A percentile compares a stretch with the other conserved stretches of the same genome.
Evolutionary conservation across 306 rosid genomes (phyloP).

Genomic region (Corylus avellana): DNA sequence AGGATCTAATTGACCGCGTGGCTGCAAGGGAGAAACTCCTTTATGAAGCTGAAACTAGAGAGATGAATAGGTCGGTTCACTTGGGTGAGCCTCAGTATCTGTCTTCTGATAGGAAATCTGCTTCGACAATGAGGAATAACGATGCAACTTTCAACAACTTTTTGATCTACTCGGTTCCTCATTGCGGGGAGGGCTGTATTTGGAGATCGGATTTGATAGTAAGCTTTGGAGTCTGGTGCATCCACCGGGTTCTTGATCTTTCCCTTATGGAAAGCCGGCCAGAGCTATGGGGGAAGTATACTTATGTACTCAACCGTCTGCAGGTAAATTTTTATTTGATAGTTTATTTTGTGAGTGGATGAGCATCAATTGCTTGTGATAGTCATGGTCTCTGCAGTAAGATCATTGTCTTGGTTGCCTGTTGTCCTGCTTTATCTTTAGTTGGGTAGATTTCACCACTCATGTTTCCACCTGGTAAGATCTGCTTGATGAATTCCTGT

Average conservation of each 20-base stretch:
- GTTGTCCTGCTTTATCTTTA: not conserved
- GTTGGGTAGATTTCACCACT: constrained; percentile 2
- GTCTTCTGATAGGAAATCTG: constrained; percentile 54
- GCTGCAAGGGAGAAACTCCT: constrained; percentile 85
- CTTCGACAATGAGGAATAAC: constrained; percentile 45
- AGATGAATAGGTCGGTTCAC: constrained; percentile 43
- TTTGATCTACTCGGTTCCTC: constrained; percentile 61
- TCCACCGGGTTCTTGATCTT: constrained; percentile 87
- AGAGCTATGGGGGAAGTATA: constrained; percentile 98
- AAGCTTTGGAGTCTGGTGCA: constrained; percentile 99
- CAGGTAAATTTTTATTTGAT: constrained; percentile 59
- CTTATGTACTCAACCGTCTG: constrained; percentile 89
- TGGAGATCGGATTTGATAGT: constrained; percentile 78
- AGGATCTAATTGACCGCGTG: constrained; percentile 84
- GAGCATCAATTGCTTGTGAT: constrained; percentile 10
- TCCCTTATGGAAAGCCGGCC: constrained; percentile 97
- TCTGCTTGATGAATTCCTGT: not conserved
- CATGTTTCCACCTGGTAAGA: not conserved
- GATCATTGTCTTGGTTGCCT: not conserved
- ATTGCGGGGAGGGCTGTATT: constrained; percentile 91
- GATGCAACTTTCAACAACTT: constrained; percentile 41
- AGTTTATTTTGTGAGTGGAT: constrained; percentile 1
- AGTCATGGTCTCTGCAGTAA: constrained; percentile 1
- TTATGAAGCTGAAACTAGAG: constrained; percentile 75
- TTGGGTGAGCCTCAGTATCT: constrained; percentile 50